These are phyloP conservation scores for Nicotiana benthamiana DNA, from an alignment of 257 asterid species.

Conservation along the genomic window DNA sequence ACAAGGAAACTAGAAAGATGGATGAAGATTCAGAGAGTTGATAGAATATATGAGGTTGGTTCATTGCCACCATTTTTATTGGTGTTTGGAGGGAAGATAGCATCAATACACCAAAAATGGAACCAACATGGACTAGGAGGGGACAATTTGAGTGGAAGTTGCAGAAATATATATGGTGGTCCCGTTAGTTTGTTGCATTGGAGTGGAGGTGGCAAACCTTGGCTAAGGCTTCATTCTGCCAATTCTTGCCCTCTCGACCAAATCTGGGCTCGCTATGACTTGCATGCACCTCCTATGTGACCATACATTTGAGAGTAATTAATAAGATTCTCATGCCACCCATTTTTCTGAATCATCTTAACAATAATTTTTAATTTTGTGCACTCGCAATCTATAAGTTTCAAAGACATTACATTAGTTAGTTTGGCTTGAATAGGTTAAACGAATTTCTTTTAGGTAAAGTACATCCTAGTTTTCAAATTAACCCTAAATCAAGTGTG, in stretches of 20 bases:
- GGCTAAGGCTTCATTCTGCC: constrained; percentile 51
- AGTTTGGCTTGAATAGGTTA: too few relatives aligned
- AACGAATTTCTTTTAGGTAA: too few relatives aligned
- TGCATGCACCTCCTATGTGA: constrained; percentile 16
- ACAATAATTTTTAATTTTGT: neutral
- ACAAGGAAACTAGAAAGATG: constrained; percentile 52
- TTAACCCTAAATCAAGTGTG: too few relatives aligned
- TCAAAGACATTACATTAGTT: too few relatives aligned
- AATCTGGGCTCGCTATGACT: constrained; percentile 47
- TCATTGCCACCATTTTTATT: constrained; percentile 58
- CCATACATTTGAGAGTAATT: neutral
- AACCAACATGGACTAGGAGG: constrained; percentile 69
- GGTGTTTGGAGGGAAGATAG: constrained; percentile 51
- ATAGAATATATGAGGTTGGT: constrained; percentile 55
- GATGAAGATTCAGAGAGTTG: constrained; percentile 56
- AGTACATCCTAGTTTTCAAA: too few relatives aligned
- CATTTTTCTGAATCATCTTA: neutral
- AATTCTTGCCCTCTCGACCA: constrained; percentile 51
- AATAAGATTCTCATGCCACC: neutral
- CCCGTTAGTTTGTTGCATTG: constrained; percentile 62
- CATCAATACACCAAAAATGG: constrained; percentile 53
- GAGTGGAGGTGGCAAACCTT: constrained; percentile 72
- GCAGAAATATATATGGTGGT: constrained; percentile 46
- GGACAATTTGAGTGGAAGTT: constrained; percentile 52
- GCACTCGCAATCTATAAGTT: neutral